These are phyloP conservation scores for Pezicula rhizophila DNA, from an alignment of 2,329 filamentous ascomycete genomes.

Conservation along the genomic window DNA sequence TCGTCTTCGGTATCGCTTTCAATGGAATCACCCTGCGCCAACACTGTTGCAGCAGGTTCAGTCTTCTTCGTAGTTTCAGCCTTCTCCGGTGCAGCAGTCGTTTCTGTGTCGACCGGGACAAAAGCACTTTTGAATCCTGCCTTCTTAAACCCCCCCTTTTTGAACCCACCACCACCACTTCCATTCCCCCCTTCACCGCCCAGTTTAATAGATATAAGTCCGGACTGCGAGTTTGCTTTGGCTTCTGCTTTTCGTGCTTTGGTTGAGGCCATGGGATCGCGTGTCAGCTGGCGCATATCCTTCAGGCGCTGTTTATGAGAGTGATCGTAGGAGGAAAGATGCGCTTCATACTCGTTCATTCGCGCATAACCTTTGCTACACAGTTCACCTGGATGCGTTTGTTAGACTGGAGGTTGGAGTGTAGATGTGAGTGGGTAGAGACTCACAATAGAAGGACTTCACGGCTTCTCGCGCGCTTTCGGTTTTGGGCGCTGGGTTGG, in stretches of 20 bases:
- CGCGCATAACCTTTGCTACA: conserved; percentile 93
- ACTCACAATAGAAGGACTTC: conserved; percentile 68
- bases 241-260: conserved; percentile 65
- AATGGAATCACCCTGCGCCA: conserved; percentile 49
- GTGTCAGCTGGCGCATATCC: conserved; percentile 80
- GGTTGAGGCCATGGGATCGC: conserved; percentile 59
- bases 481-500: conserved; percentile 42
- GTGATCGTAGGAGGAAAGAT: conserved; percentile 92
- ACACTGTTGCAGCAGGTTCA: conserved; percentile 15
- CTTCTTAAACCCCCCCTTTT: conserved; percentile 72
- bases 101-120: conserved; percentile 41
- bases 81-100: conserved; percentile 15
- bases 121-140: conserved; percentile 78
- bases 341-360: conserved; percentile 93
- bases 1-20: conserved; percentile 66
- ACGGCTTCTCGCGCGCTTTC: conserved; percentile 68
- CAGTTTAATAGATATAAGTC: conserved; percentile 62
- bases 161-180: conserved; percentile 44
- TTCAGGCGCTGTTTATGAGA: conserved; percentile 86
- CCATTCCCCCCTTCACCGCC: conserved; percentile 28
- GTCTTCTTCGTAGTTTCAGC: conserved; percentile 19
- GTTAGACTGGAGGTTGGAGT: not conserved
- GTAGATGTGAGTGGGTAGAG: not conserved
- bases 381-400: conserved; percentile 48
- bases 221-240: conserved; percentile 54